Evolutionary conservation across 768 basidiomycete species (phyloP), one percentile per base, ranked within the genome.

Genomic region (Leccinum sublutescens): DNA sequence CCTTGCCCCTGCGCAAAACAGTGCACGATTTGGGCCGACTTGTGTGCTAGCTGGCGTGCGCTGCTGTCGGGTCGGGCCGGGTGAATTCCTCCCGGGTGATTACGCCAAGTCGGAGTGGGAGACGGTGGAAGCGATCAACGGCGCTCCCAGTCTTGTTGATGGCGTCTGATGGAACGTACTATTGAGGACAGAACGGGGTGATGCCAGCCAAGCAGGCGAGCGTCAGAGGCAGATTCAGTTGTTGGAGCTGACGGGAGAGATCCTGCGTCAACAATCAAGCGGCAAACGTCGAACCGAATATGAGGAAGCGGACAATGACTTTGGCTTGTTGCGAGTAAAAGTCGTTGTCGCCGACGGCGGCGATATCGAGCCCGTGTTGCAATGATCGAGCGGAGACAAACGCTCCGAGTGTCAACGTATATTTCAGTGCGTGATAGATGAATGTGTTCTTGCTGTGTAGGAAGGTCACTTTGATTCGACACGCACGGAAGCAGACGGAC

Each of bases 91-190:
- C 71, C 34, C 70, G 57, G n/a, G 85, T 74, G 63, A 95, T 83
- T 56, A 87, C 79, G 36, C 77, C 74, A 60, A 93, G 80, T 67
- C 93, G 92, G 27, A 93, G 75, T 29, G 97, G 50, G 92, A 87
- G 53, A 94, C 89, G 59, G 98, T 84, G 48, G 96, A 96, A 2
- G 96, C 97, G 72, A 98, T 97, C 63, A 99, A 83, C 0, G 97
- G 93, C 5, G 97, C 97, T 84, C 9, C 97, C 97, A 0, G 96
- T 98, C 77, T 99, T 99, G 82, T 98, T 95, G n/a, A 96, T 95
- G 54, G 91, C 77, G 1, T 81, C 76, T 38, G 33, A 79, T 1
- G 74, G 76, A 51, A 89, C 87, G 57, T 85, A 83, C n/a, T n/a
- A n/a, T 15, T 91, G 87, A 25, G 81, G 78, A 33, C 77, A 79